phyloP scores from a whole-genome alignment of 306 rosid species.

The Begonia peltatifolia region DNA sequence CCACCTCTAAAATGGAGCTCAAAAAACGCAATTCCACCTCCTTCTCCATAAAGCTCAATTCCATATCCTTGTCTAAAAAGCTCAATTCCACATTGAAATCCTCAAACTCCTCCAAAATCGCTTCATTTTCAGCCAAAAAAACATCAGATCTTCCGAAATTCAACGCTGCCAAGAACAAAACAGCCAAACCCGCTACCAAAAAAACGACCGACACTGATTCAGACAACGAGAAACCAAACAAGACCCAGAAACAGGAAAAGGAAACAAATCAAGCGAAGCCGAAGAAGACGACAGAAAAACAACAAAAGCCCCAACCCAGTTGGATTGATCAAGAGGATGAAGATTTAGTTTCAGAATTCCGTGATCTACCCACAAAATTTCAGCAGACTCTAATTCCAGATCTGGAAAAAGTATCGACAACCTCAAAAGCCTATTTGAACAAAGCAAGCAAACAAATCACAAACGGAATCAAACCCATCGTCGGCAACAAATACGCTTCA shows the following conservation, averaged over 20 bases:
- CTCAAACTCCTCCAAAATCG: constrained; percentile 22
- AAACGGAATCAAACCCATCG: constrained; percentile 61
- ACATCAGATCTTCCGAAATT: constrained; percentile 32
- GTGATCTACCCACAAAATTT: constrained; percentile 48
- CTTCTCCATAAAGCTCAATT: constrained; percentile 27
- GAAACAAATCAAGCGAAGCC: constrained; percentile 18
- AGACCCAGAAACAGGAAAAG: constrained; percentile 11
- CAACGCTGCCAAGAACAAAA: constrained; percentile 41
- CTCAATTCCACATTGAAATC: constrained; percentile 42
- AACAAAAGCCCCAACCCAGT: constrained; percentile 12
- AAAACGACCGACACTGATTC: constrained; percentile 14
- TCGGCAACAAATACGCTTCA: constrained; percentile 77
- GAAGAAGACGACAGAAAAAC: constrained; percentile 17
- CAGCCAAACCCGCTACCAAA: constrained; percentile 35
- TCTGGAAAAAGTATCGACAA: constrained; percentile 58
- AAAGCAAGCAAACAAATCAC: constrained; percentile 67
- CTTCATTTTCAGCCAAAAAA: constrained; percentile 22
- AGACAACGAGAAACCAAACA: background rate
- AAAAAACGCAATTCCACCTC: constrained; percentile 25
- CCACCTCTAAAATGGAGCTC: too few relatives aligned
- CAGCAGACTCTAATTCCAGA: constrained; percentile 65
- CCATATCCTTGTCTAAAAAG: constrained; percentile 34
- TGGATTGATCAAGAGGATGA: constrained; percentile 43
- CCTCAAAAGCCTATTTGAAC: constrained; percentile 49
- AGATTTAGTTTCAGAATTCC: constrained; percentile 49